A percentile compares a stretch with the other conserved stretches of the same genome.
These are phyloP conservation scores for Saccharum spontaneum DNA, from an alignment of 176 grass and related monocot genomes.

Conservation along the genomic window DNA sequence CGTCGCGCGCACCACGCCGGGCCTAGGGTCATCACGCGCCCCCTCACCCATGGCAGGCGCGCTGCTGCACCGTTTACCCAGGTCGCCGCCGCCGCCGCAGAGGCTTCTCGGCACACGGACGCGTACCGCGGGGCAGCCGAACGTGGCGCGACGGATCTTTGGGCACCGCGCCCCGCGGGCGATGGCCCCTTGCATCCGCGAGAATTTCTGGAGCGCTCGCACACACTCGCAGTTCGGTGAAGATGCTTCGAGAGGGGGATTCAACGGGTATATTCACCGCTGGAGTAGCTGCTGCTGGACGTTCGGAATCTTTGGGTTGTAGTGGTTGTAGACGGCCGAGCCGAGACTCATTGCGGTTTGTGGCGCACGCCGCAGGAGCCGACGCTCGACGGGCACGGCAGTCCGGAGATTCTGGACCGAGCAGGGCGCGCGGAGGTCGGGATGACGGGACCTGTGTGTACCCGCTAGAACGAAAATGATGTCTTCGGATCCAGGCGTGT, in stretches of 20 bases:
- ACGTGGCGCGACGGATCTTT: neutral
- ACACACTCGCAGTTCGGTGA: neutral
- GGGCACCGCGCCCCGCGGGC: neutral
- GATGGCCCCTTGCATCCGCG: conserved; percentile 36
- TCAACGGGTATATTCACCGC: conserved; percentile 6
- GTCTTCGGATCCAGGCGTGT: neutral
- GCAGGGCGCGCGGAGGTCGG: neutral
- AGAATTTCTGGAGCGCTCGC: neutral
- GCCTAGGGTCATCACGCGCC: neutral
- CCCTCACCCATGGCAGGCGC: neutral
- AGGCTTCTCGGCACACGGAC: neutral
- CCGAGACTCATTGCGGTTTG: neutral
- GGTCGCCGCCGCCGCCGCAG: neutral
- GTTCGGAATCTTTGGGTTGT: neutral
- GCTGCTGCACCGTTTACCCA: neutral
- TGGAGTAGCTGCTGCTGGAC: neutral
- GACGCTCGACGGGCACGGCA: conserved; percentile 11
- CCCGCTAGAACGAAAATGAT: neutral
- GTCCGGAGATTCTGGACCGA: conserved; percentile 21
- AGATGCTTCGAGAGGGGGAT: neutral
- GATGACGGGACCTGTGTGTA: neutral
- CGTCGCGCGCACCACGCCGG: neutral
- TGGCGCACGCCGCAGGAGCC: conserved; percentile 13
- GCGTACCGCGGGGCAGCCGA: neutral
- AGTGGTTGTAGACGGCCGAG: neutral